Percentiles rank a stretch among this genome's conserved stretches.
Conservation (phyloP, 176 grass and related monocot species). For the Carex scoparia region DNA sequence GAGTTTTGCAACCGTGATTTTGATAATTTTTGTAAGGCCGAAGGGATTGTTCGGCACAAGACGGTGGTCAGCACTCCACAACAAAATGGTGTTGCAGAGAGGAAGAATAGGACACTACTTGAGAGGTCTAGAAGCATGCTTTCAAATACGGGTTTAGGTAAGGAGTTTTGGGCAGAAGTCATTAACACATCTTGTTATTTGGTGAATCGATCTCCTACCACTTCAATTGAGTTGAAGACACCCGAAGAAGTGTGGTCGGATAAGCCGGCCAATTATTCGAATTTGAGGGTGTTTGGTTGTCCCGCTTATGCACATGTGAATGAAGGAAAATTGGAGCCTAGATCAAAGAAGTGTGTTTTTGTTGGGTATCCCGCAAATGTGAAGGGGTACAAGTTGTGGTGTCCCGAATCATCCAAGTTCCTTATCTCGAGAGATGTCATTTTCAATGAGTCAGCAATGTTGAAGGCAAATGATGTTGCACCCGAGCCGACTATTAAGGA, state of each 20-base stretch:
- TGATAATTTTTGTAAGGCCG: neutral
- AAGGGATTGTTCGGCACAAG: neutral
- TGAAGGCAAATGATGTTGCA: neutral
- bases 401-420: neutral
- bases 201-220: neutral
- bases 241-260: neutral
- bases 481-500: neutral
- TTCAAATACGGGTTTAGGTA: neutral
- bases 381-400: neutral
- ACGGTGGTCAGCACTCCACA: neutral
- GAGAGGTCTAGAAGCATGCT: neutral
- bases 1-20: neutral
- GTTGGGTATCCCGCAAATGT: neutral
- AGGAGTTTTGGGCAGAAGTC: neutral
- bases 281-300: constrained; percentile 1
- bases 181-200: neutral
- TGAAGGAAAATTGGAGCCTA: neutral
- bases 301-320: neutral
- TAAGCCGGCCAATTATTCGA: neutral
- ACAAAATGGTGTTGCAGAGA: neutral
- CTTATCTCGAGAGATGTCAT: neutral
- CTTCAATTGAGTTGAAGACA: neutral
- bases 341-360: neutral
- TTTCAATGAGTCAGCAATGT: neutral
- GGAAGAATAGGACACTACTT: neutral